A percentile compares a stretch with the other conserved stretches of the same genome.
These are phyloP conservation scores for Elsinoe fawcettii DNA, from an alignment of 2,329 filamentous ascomycete species.

Conservation along the genomic window DNA sequence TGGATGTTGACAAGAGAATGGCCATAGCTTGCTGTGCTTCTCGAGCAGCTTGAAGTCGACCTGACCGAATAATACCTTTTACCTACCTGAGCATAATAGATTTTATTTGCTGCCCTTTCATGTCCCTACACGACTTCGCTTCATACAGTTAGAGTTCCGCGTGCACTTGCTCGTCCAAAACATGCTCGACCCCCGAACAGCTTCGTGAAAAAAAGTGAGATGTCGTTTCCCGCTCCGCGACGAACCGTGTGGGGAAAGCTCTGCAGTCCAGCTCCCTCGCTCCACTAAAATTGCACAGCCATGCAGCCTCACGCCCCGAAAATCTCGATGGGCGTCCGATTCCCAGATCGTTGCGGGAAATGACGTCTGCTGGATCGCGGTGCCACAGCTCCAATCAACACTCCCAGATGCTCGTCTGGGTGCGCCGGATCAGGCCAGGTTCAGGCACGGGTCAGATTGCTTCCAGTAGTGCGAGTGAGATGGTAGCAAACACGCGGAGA, in stretches of 20 bases:
- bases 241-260: conserved; percentile 1
- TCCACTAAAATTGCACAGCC: background rate
- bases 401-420: too few relatives aligned
- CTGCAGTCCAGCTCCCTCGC: background rate
- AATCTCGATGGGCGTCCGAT: background rate
- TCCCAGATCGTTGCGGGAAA: conserved; percentile 8
- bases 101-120: too few relatives aligned
- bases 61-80: background rate
- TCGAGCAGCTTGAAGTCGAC: background rate
- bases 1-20: background rate
- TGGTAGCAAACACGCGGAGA: too few relatives aligned
- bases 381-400: background rate
- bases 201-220: too few relatives aligned
- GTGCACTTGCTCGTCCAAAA: too few relatives aligned
- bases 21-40: background rate
- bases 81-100: background rate
- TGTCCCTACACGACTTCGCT: too few relatives aligned
- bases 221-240: background rate
- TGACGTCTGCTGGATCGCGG: background rate
- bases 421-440: too few relatives aligned
- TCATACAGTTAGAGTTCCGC: too few relatives aligned
- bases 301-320: background rate
- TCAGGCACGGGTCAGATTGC: too few relatives aligned
- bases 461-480: too few relatives aligned
- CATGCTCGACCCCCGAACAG: too few relatives aligned